Percentiles rank a stretch among this genome's conserved stretches.
Evolutionary conservation across 352 stramenopile species (phyloP).

Genomic region (Phytophthora cactorum): DNA sequence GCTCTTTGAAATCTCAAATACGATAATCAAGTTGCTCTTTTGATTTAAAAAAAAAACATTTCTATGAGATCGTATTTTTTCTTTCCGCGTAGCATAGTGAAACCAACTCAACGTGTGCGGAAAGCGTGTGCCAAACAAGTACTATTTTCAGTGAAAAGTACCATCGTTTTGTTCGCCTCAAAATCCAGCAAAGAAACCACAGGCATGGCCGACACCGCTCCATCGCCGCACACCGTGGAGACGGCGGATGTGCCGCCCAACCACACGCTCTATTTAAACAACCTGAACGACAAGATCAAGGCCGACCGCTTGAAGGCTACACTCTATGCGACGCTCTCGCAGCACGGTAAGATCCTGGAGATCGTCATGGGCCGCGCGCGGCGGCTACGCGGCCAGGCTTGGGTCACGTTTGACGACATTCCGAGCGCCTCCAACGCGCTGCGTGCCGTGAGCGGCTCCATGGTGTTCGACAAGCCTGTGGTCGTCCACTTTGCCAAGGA

Average conservation of each 20-base stretch:
- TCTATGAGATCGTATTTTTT: too few relatives aligned
- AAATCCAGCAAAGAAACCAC: neutral
- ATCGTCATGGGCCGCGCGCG: conserved; percentile 88
- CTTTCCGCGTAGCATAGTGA: too few relatives aligned
- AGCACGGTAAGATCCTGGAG: conserved; percentile 94
- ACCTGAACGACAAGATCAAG: conserved; percentile 96
- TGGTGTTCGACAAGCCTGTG: conserved; percentile 91
- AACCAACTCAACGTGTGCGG: too few relatives aligned
- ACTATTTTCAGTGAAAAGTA: too few relatives aligned
- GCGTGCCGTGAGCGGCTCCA: conserved; percentile 85
- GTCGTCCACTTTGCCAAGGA: conserved; percentile 86
- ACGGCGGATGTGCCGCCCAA: conserved; percentile 82
- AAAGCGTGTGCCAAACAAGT: too few relatives aligned
- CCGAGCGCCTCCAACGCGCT: conserved; percentile 88
- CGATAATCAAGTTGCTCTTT: too few relatives aligned
- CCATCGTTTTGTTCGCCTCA: too few relatives aligned
- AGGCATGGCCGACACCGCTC: conserved; percentile 23
- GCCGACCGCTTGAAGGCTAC: conserved; percentile 89
- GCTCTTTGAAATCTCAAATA: too few relatives aligned
- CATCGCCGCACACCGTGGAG: conserved; percentile 4
- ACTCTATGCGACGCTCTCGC: conserved; percentile 91
- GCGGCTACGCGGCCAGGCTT: conserved; percentile 89
- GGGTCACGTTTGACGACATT: conserved; percentile 93
- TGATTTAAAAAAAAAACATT: too few relatives aligned
- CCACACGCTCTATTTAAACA: conserved; percentile 95